Evolutionary conservation across 202 grass and related monocot species (phyloP).

Genomic region (Brachypodium distachyon): DNA sequence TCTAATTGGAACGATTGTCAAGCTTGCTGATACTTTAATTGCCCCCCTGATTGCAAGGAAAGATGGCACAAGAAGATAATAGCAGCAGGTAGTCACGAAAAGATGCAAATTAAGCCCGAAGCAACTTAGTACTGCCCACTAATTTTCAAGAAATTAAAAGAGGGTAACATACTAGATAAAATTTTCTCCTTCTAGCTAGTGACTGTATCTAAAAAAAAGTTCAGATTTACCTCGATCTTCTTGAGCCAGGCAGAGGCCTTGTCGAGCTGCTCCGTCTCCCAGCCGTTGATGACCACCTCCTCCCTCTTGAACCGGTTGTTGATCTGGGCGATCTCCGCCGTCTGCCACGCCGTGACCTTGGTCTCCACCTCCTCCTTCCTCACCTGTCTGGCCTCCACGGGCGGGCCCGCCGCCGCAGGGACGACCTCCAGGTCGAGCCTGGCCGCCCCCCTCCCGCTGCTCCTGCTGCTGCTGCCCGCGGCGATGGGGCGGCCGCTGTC

Average conservation of each 20-base stretch:
- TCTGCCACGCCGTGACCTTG: constrained; percentile 91
- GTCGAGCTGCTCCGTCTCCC: constrained; percentile 76
- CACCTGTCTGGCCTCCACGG: constrained; percentile 53
- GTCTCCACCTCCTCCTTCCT: constrained; percentile 93
- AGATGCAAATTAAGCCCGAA: not conserved
- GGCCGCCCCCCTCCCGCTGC: not conserved
- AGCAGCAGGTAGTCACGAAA: not conserved
- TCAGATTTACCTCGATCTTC: constrained; percentile 74
- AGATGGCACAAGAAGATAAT: no score
- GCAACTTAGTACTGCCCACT: not conserved
- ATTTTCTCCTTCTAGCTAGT: no score
- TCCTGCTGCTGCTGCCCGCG: constrained; percentile 3
- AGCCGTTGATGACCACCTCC: constrained; percentile 85
- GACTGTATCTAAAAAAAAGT: no score
- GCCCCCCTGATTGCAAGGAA: not conserved
- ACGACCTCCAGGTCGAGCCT: constrained; percentile 27
- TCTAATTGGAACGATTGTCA: not conserved
- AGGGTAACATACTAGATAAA: no score
- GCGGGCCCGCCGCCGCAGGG: constrained; percentile 8
- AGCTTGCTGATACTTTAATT: not conserved
- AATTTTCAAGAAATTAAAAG: not conserved
- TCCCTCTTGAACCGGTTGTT: constrained; percentile 90
- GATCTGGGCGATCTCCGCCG: constrained; percentile 78
- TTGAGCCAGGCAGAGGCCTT: constrained; percentile 60
- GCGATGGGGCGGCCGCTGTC: constrained; percentile 52